Percentiles rank a stretch among this genome's conserved stretches.
Evolutionary conservation across 1,284 basidiomycete species (phyloP).

Genomic region (Pisolithus thermaeus): DNA sequence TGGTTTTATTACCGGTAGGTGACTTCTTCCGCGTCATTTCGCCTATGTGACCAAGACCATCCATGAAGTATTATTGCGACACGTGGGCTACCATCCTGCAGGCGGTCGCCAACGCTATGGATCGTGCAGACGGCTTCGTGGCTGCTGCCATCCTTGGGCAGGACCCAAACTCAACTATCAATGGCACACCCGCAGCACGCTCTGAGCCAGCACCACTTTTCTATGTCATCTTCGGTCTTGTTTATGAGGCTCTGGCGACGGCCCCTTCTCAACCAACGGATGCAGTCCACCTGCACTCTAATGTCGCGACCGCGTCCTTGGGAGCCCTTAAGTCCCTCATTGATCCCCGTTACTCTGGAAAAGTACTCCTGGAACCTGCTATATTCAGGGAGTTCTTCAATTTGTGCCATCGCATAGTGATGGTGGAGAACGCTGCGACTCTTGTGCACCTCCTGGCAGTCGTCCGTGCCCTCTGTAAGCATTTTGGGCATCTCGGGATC

Average conservation of each 20-base stretch:
- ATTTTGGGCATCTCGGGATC: slow-evolving; percentile 41
- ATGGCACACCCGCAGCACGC: slow-evolving; percentile 27
- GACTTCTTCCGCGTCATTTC: not conserved
- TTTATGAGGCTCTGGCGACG: slow-evolving; percentile 83
- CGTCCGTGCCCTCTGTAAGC: slow-evolving; percentile 55
- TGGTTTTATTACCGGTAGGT: slow-evolving; percentile 83
- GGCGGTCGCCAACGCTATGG: slow-evolving; percentile 81
- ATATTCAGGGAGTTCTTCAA: slow-evolving; percentile 90
- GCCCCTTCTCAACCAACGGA: slow-evolving; percentile 54
- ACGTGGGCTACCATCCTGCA: slow-evolving; percentile 85
- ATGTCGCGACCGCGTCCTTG: slow-evolving; percentile 68
- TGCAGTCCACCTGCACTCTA: slow-evolving; percentile 34
- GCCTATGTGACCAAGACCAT: slow-evolving; percentile 1
- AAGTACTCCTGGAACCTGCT: slow-evolving; percentile 70
- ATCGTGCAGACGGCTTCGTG: slow-evolving; percentile 62
- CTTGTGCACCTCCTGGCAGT: slow-evolving; percentile 76
- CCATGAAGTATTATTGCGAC: slow-evolving; percentile 77
- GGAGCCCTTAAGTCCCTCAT: slow-evolving; percentile 78
- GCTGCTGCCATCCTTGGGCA: slow-evolving; percentile 80
- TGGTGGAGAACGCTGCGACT: slow-evolving; percentile 75
- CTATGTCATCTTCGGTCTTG: slow-evolving; percentile 86
- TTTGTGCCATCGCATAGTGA: slow-evolving; percentile 83
- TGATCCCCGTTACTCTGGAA: slow-evolving; percentile 74
- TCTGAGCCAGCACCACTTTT: slow-evolving; percentile 81
- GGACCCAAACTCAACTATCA: slow-evolving; percentile 23